Evolutionary conservation across 2,329 filamentous ascomycete genomes (phyloP), one percentile per base, ranked within the genome.

Genomic region (Fusarium metavorans): DNA sequence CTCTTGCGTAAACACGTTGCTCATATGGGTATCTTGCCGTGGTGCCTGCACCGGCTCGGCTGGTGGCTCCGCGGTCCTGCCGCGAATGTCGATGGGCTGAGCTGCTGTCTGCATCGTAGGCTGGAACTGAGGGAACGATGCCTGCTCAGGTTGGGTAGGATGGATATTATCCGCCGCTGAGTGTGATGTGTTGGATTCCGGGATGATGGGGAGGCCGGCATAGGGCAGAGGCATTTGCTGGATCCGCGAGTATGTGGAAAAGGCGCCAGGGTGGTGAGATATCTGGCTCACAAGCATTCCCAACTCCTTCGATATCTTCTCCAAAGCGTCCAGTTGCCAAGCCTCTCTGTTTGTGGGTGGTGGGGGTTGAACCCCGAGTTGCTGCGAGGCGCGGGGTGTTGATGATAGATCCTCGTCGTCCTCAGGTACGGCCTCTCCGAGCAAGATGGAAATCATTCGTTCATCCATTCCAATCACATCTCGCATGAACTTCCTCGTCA

Each of bases 391-490:
- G 66, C 84, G 85, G 14, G 88, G 85, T 27, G 86, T 89, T 11
- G 85, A 82, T 13, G 86, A 85, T 11, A 88, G 72, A 68, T 87
- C 83, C 41, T 88, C 84, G 20, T 83, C 83, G 30, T 87, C 84
- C 30, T 84, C 85, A 4, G 92, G 91, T 27, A 97, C 84, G 3
- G 90, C 86, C 81, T 98, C 95, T 14, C 97, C 97, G 66, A 98
- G 92, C 10, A 99, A 92, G 59, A 98, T 92, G 0, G 94, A 94
- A 10, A 99, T 88, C 23, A 97, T 87, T 59, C 90, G 90, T 73
- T 98, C 95, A 77, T 98, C 95, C 65, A 99, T 93, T 10, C 96
- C 96, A 81, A 98, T 93, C 50, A 99, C 85, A 80, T 98, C 95
- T 62, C 92, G 91, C 76, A 99, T 95, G 32, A 98, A 93, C 78